Evolutionary conservation across 352 stramenopile genomes (phyloP).

Genomic region (Globisporangium splendens): DNA sequence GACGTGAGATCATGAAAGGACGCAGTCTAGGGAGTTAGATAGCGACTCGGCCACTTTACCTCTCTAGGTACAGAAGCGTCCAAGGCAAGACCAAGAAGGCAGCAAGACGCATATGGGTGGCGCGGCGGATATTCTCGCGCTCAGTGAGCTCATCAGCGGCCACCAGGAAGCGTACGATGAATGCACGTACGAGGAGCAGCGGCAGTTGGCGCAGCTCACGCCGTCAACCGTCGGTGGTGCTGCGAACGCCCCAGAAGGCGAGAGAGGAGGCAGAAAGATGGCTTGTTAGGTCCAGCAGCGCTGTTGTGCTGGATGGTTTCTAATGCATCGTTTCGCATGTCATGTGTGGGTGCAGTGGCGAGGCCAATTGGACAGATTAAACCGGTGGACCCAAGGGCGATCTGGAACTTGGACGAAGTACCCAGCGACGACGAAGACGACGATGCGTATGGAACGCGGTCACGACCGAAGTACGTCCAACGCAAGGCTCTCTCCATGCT

Average conservation of each 20-base stretch:
- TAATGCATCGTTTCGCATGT: too few relatives aligned
- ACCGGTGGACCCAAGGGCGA: slow-evolving; percentile 53
- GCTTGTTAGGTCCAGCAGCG: too few relatives aligned
- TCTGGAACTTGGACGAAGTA: slow-evolving; percentile 71
- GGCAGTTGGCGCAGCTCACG: slow-evolving; percentile 17
- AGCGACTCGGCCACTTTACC: too few relatives aligned
- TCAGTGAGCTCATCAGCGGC: slow-evolving; percentile 27
- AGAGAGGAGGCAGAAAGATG: not conserved
- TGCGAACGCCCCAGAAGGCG: slow-evolving; percentile 29
- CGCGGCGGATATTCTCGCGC: slow-evolving; percentile 25
- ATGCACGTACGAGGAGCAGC: slow-evolving; percentile 13
- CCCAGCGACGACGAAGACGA: slow-evolving; percentile 78
- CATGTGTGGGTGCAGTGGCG: slow-evolving; percentile 25
- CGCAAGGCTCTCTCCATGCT: too few relatives aligned
- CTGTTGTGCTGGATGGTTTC: too few relatives aligned
- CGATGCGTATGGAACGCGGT: slow-evolving; percentile 47
- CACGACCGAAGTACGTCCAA: slow-evolving; percentile 39
- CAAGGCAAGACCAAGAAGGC: too few relatives aligned
- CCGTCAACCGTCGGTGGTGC: slow-evolving; percentile 28
- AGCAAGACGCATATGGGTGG: slow-evolving; percentile 17
- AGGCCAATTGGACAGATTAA: slow-evolving; percentile 73
- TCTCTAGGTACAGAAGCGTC: too few relatives aligned
- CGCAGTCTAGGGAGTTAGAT: too few relatives aligned
- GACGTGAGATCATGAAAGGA: too few relatives aligned
- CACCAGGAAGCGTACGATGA: slow-evolving; percentile 16